Percentiles rank a stretch among this genome's conserved stretches.
phyloP scores from a whole-genome alignment of 2,329 filamentous ascomycete species.

The Ascomycota sp. region DNA sequence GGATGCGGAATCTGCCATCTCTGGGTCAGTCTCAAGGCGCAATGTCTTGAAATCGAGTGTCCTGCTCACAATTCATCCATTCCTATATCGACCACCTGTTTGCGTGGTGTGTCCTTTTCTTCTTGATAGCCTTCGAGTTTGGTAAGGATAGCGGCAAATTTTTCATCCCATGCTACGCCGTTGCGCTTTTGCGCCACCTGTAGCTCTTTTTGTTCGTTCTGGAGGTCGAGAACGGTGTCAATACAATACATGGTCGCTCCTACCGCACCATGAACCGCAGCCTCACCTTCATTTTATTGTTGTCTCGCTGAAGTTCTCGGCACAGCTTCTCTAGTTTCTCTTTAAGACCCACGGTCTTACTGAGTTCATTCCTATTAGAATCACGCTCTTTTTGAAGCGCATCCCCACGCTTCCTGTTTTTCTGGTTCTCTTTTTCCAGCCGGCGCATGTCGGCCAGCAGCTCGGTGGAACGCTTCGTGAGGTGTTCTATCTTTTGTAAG shows the following conservation, averaged over 20 bases:
- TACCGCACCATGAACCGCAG: not conserved
- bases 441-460: constrained; percentile 89
- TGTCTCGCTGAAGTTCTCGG: constrained; percentile 83
- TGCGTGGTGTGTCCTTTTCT: constrained; percentile 65
- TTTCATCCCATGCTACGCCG: constrained; percentile 65
- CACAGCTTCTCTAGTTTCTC: constrained; percentile 95
- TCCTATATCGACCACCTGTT: constrained; percentile 65
- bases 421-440: constrained; percentile 79
- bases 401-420: constrained; percentile 89
- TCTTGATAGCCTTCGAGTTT: constrained; percentile 80
- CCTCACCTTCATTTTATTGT: constrained; percentile 85
- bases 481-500: constrained; percentile 73
- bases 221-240: constrained; percentile 3
- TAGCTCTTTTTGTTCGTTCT: constrained; percentile 86
- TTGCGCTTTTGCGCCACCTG: constrained; percentile 72
- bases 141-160: constrained; percentile 58
- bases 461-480: constrained; percentile 82
- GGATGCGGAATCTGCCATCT: constrained; percentile 47
- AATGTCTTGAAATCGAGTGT: too few species aligned
- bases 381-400: constrained; percentile 95
- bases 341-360: constrained; percentile 76
- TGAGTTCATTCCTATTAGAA: constrained; percentile 66
- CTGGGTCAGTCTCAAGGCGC: constrained; percentile 3
- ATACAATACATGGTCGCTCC: not conserved
- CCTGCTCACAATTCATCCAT: constrained; percentile 78